Evolutionary conservation across 306 rosid genomes (phyloP).

Genomic region (Casuarina glauca): DNA sequence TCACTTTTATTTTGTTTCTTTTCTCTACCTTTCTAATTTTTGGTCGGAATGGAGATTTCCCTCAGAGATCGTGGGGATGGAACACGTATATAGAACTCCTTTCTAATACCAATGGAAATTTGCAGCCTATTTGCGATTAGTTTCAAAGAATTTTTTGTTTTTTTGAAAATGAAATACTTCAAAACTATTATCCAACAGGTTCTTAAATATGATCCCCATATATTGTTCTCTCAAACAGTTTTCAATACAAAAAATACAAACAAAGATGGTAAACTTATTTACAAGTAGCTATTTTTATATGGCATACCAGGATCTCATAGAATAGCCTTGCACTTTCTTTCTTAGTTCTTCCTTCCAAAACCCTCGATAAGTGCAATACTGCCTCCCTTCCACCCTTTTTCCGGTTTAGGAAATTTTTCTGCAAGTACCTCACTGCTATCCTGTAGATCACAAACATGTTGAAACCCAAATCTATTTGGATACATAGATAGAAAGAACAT

Average conservation of each 20-base stretch:
- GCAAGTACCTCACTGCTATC: conserved; percentile 55
- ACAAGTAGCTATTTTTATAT: background rate
- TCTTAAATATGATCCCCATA: too few species aligned
- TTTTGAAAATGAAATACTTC: too few species aligned
- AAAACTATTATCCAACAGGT: too few species aligned
- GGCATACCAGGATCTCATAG: conserved; percentile 81
- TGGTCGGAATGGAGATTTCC: background rate
- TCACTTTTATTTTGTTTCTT: background rate
- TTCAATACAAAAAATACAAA: background rate
- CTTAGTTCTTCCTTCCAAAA: conserved; percentile 39
- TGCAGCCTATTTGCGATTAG: too few species aligned
- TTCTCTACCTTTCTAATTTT: background rate
- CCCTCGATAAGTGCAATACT: conserved; percentile 47
- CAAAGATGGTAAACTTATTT: conserved; percentile 1
- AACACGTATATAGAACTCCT: too few species aligned
- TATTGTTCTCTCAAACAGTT: too few species aligned
- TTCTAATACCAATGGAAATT: too few species aligned
- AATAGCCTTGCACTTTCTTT: conserved; percentile 75
- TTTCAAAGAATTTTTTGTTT: too few species aligned
- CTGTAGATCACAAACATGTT: conserved; percentile 44
- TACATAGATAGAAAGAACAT: conserved; percentile 4
- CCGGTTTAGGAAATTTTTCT: conserved; percentile 35
- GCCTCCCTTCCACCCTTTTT: conserved; percentile 30
- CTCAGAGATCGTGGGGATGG: too few species aligned
- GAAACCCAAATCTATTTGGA: conserved; percentile 1